Conservation (phyloP, 768 basidiomycete species). For the Candolleomyces eurysporus region DNA sequence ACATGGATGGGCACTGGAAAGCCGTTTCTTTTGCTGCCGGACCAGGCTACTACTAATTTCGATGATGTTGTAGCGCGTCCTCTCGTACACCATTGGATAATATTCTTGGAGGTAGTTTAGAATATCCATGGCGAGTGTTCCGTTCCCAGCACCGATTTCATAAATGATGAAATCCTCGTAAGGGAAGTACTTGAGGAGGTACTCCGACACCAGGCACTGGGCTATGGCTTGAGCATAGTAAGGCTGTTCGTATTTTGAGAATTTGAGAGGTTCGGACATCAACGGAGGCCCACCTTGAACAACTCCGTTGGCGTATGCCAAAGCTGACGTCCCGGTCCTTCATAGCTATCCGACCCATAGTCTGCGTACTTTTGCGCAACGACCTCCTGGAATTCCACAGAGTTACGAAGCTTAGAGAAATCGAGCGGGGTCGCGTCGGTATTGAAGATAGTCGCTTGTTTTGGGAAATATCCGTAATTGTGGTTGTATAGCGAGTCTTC, state of each 20-base stretch:
- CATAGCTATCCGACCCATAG: slow-evolving; percentile 58
- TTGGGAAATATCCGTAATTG: slow-evolving; percentile 95
- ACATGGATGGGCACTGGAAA: slow-evolving; percentile 62
- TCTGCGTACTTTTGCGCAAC: slow-evolving; percentile 75
- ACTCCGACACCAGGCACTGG: slow-evolving; percentile 85
- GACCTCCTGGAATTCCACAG: slow-evolving; percentile 75
- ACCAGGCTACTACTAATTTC: slow-evolving; percentile 88
- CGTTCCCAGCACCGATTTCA: slow-evolving; percentile 98
- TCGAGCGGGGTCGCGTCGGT: slow-evolving; percentile 59
- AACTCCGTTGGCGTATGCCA: slow-evolving; percentile 99
- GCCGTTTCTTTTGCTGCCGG: slow-evolving; percentile 62
- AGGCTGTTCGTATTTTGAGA: slow-evolving; percentile 54
- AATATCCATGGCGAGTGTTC: slow-evolving; percentile 87
- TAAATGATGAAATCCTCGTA: slow-evolving; percentile 96
- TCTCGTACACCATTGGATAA: slow-evolving; percentile 90
- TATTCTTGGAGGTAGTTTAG: slow-evolving; percentile 74
- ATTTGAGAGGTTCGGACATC: neutral
- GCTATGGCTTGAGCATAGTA: slow-evolving; percentile 93
- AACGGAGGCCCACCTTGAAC: slow-evolving; percentile 71
- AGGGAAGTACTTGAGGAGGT: slow-evolving; percentile 92
- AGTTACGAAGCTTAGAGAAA: slow-evolving; percentile 65
- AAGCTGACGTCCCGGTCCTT: slow-evolving; percentile 81
- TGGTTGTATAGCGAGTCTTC: slow-evolving; percentile 98
- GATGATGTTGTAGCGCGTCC: slow-evolving; percentile 90
- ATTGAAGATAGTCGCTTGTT: slow-evolving; percentile 88